Conservation (phyloP, 1,284 basidiomycete genomes). For the Tranzscheliella williamsii region DNA sequence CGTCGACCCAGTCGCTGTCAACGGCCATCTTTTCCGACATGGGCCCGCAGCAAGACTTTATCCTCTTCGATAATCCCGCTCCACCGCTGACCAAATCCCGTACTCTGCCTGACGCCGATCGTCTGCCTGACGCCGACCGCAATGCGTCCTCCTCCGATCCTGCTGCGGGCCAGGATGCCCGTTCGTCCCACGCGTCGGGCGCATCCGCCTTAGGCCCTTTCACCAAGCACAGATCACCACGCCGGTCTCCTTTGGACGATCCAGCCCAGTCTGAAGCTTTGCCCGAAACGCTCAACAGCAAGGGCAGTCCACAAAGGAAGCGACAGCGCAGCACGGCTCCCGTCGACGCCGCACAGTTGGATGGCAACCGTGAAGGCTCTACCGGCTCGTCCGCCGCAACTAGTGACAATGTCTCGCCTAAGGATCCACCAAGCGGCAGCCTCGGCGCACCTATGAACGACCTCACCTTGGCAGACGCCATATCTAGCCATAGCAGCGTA, state of each 20-base stretch:
- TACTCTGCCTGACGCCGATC: background rate
- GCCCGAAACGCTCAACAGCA: conserved; percentile 13
- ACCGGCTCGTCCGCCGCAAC: conserved; percentile 5
- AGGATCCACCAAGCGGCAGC: conserved; percentile 30
- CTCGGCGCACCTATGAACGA: conserved; percentile 40
- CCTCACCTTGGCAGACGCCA: conserved; percentile 30
- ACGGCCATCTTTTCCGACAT: background rate
- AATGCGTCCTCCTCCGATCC: background rate
- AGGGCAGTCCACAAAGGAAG: conserved; percentile 31
- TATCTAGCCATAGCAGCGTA: conserved; percentile 9
- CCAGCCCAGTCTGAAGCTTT: background rate
- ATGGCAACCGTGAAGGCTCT: conserved; percentile 16
- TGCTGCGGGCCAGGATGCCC: too few relatives aligned
- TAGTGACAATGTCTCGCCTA: conserved; percentile 13
- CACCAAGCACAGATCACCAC: conserved; percentile 32
- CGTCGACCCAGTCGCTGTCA: too few relatives aligned
- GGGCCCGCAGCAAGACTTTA: conserved; percentile 38
- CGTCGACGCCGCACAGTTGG: conserved; percentile 13
- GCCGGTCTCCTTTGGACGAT: conserved; percentile 38
- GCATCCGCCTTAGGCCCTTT: conserved; percentile 5
- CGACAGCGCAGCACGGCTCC: conserved; percentile 33
- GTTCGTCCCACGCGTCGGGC: too few relatives aligned
- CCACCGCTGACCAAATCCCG: conserved; percentile 1
- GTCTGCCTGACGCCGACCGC: background rate
- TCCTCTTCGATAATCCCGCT: conserved; percentile 46